phyloP scores from a whole-genome alignment of 805 yeast genomes.

The Phaffomyces opuntiae region DNA sequence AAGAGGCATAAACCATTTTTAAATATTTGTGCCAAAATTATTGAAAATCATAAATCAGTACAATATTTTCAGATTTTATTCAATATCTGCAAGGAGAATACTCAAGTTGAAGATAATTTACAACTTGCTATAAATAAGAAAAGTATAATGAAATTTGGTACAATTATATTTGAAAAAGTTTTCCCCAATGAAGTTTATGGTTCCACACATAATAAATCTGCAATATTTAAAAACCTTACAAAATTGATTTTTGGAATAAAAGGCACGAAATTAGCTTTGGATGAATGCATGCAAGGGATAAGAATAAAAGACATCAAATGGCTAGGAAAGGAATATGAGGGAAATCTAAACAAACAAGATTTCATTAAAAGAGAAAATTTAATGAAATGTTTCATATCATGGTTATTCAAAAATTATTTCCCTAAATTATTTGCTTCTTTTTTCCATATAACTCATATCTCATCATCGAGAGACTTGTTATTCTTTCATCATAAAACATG shows the following conservation, averaged over 20 bases:
- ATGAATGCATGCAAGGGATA: constrained; percentile 29
- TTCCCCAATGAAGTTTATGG: constrained; percentile 53
- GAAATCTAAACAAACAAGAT: constrained; percentile 35
- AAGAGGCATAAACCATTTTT: constrained; percentile 17
- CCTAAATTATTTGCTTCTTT: constrained; percentile 40
- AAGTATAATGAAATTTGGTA: constrained; percentile 35
- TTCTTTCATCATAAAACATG: constrained; percentile 58
- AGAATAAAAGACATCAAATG: constrained; percentile 43
- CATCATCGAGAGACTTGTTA: constrained; percentile 31
- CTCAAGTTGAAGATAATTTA: constrained; percentile 22
- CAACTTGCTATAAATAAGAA: constrained; percentile 26
- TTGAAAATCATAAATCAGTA: constrained; percentile 28
- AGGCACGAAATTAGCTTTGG: constrained; percentile 29
- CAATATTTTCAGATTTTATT: constrained; percentile 32
- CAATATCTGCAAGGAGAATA: constrained; percentile 25
- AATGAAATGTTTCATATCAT: constrained; percentile 38
- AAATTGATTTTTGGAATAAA: constrained; percentile 31
- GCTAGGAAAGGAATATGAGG: constrained; percentile 34
- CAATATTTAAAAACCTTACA: constrained; percentile 31
- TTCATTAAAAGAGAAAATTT: constrained; percentile 29
- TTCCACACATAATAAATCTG: constrained; percentile 36
- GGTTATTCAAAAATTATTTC: constrained; percentile 50
- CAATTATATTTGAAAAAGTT: constrained; percentile 37
- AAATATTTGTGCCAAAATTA: constrained; percentile 12
- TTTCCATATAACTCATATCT: constrained; percentile 63